Evolutionary conservation across 2,329 filamentous ascomycete genomes (phyloP), one percentile per base, ranked within the genome.

Genomic region (Hypoxylon sp.): DNA sequence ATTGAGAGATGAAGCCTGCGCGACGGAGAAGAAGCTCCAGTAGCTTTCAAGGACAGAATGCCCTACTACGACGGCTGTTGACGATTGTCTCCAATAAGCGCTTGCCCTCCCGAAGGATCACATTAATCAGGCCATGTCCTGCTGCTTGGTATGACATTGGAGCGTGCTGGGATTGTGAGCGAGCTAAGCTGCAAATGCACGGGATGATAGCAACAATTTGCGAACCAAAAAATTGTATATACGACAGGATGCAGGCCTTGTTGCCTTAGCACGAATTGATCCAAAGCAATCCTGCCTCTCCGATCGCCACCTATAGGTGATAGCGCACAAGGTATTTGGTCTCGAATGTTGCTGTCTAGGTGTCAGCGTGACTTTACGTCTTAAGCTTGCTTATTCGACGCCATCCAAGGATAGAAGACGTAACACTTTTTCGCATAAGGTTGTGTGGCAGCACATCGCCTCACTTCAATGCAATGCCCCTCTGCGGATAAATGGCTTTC

Each of bases 171-270:
- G 51, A 53, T 55, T 35, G 48, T 22, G 13, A 65, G 64, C 53
- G 49, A 64, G 20, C 60, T 31, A 53, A 5, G 14, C 53, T n/a
- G 13, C 20, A 22, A 44, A 57, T 35, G 54, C 51, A 30, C 27
- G 48, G 37, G 51, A 31, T 49, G 53, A 44, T 31, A 62, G 69
- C 61, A 72, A 72, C 22, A 61, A 20, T 66, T 17, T 61, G 69
- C 69, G 69, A 72, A 62, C 59, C 42, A 30, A 55, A 22, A 22
- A 2, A 8, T 17, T 22, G 27, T 49, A 50, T 66, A 51, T 37
- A 50, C 48, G 20, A 50, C 37, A 49, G 53, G 37, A 61, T 31
- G 7, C 37, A 44, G 58, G 31, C 22, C 37, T 30, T 44, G 33
- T 40, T 44, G 42, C 37, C 31, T 57, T 46, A 30, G 54, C 17